A percentile compares a stretch with the other conserved stretches of the same genome.
Conservation (phyloP, 257 asterid species). For the Ballota nigra region DNA sequence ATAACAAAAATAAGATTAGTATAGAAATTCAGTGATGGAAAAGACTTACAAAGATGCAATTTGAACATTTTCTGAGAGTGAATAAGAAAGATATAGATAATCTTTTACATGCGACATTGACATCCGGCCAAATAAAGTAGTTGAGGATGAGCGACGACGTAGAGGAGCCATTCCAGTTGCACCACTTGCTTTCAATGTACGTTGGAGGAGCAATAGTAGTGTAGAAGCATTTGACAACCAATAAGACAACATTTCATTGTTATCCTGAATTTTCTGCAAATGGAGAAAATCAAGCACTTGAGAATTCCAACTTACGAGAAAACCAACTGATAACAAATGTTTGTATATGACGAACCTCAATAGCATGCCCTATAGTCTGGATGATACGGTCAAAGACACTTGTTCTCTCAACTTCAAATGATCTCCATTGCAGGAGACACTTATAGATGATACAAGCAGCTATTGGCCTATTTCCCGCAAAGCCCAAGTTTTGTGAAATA, state of each 20-base stretch:
- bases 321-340: conserved; percentile 1
- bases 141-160: conserved; percentile 91
- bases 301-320: conserved; percentile 16
- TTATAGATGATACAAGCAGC: conserved; percentile 96
- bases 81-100: conserved; percentile 5
- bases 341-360: conserved; percentile 69
- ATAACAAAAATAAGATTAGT: conserved; percentile 14
- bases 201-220: conserved; percentile 86
- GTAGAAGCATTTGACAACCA: conserved; percentile 99
- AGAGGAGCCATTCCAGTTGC: conserved; percentile 86
- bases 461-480: conserved; percentile 78
- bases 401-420: conserved; percentile 98
- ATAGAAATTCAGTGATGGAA: background rate
- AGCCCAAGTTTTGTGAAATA: conserved; percentile 82
- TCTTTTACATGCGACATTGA: conserved; percentile 67
- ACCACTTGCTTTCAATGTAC: conserved; percentile 94
- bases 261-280: conserved; percentile 77
- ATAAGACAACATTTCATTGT: conserved; percentile 87
- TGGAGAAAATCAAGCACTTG: conserved; percentile 15
- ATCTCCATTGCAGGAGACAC: conserved; percentile 97
- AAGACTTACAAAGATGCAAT: background rate
- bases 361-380: conserved; percentile 92
- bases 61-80: background rate
- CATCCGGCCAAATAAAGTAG: conserved; percentile 93
- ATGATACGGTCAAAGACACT: conserved; percentile 89